Conservation (phyloP, 345 rosid species). For the Corchorus capsularis region DNA sequence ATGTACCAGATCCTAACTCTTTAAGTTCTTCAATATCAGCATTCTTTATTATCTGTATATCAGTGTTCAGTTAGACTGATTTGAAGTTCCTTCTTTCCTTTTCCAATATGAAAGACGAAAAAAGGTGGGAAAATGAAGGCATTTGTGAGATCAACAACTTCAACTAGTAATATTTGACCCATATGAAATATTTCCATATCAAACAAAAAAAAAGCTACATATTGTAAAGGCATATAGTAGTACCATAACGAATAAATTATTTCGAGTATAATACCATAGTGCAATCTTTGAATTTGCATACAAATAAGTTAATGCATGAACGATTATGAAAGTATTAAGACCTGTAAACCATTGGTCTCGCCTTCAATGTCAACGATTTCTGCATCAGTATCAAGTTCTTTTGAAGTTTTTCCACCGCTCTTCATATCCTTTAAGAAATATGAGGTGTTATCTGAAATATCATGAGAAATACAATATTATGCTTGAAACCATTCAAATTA, state of each 20-base stretch:
- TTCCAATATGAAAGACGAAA: neutral
- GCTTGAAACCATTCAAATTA: constrained; percentile 4
- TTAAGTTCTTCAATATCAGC: constrained; percentile 77
- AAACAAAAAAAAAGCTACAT: neutral
- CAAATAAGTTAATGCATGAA: neutral
- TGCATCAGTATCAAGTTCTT: constrained; percentile 58
- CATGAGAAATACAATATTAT: constrained; percentile 15
- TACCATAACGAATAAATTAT: neutral
- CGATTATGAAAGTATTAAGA: constrained; percentile 21
- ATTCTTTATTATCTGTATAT: constrained; percentile 66
- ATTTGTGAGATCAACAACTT: neutral
- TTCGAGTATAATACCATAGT: neutral
- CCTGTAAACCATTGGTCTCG: constrained; percentile 76
- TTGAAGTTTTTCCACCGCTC: constrained; percentile 35
- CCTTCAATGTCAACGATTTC: constrained; percentile 75
- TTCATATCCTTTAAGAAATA: constrained; percentile 41
- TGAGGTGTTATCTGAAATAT: constrained; percentile 12
- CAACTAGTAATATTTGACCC: neutral
- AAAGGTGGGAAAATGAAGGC: neutral
- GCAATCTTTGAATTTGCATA: neutral
- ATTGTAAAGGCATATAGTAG: neutral
- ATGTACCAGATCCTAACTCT: constrained; percentile 94
- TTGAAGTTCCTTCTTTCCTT: neutral
- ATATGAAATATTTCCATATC: neutral
- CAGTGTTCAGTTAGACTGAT: constrained; percentile 9